Evolutionary conservation across 805 yeast genomes (phyloP), one percentile per base, ranked within the genome.

Genomic region (Saccharomyces eubayanus): DNA sequence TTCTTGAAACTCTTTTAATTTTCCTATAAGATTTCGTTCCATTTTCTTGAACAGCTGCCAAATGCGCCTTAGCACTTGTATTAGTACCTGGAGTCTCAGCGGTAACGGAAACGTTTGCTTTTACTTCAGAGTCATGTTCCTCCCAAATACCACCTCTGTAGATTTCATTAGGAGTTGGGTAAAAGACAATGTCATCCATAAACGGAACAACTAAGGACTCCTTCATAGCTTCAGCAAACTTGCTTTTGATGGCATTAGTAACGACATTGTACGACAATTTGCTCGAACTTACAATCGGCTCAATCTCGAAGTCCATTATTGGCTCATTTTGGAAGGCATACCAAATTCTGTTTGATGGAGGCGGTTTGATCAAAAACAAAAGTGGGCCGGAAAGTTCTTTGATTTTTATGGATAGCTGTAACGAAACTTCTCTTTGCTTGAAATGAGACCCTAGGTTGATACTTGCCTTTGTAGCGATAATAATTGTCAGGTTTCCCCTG

Each of bases 71-170:
- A 9, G 43, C 43, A 16, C 43, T 36, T 12, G 43, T 36, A 16
- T 36, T 36, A 24, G 20, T 36, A 16, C 24, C 43, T 36, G 43
- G 10, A 24, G 24, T 24, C 3, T 21, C 43, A 6, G 43, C 43
- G 3, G 43, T 10, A 16, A 21, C 16, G 24, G 28, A 12, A 14
- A 40, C 20, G n/a, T 29, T 16, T 2, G 49, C 21, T 10, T 47
- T 55, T 20, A 47, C 55, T n/a, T 47, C 49, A 3, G 28, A 52
- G 4, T 53, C 59, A 6, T 57, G 43, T 6, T 54, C 53, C 31
- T 64, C 90, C 98, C 98, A 92, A 27, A 92, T 82, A 16, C 99
- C 99, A 50, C 97, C 99, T 58, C 97, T 79, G 67, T 83, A 94
- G 12, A 89, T 69, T 58, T 89, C 96, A 43, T 71, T 76, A 2